phyloP scores from a whole-genome alignment of 2,329 filamentous ascomycete species.

The Trichophyton schoenleinii region DNA sequence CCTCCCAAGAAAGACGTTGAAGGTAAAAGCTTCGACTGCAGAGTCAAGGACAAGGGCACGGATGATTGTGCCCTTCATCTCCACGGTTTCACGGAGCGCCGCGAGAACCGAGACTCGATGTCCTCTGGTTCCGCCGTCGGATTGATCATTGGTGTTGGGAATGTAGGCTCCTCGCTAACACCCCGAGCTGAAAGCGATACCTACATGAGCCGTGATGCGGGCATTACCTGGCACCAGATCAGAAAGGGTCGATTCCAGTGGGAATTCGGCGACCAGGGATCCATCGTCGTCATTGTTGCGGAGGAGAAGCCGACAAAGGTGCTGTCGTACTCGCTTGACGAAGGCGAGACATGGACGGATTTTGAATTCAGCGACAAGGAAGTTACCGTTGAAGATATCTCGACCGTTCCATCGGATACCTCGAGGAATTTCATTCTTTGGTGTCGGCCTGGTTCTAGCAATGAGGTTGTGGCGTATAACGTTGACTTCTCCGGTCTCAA shows the following conservation, averaged over 20 bases:
- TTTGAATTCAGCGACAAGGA: constrained; percentile 61
- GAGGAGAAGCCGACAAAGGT: constrained; percentile 54
- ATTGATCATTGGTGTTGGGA: constrained; percentile 80
- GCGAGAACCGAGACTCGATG: constrained; percentile 70
- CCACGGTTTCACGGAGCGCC: constrained; percentile 87
- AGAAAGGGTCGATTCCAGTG: constrained; percentile 84
- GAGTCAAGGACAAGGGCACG: constrained; percentile 37
- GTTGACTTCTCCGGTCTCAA: constrained; percentile 78
- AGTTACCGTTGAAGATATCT: constrained; percentile 64
- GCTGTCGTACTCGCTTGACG: constrained; percentile 65
- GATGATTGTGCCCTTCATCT: constrained; percentile 76
- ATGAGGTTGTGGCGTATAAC: constrained; percentile 59
- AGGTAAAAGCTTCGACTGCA: constrained; percentile 59
- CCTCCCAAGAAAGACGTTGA: constrained; percentile 61
- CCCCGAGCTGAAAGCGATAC: constrained; percentile 64
- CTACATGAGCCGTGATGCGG: constrained; percentile 84
- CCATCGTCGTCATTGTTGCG: constrained; percentile 76
- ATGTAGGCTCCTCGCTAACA: constrained; percentile 64
- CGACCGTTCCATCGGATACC: constrained; percentile 76
- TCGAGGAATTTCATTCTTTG: constrained; percentile 88
- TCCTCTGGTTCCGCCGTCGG: constrained; percentile 81
- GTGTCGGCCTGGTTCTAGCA: constrained; percentile 45
- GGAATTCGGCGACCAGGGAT: constrained; percentile 93
- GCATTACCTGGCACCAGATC: constrained; percentile 71
- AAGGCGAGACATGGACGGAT: constrained; percentile 66